Percentiles rank a stretch among this genome's conserved stretches.
Evolutionary conservation across 2,329 filamentous ascomycete genomes (phyloP).

Genomic region (Elsinoe ampelina): DNA sequence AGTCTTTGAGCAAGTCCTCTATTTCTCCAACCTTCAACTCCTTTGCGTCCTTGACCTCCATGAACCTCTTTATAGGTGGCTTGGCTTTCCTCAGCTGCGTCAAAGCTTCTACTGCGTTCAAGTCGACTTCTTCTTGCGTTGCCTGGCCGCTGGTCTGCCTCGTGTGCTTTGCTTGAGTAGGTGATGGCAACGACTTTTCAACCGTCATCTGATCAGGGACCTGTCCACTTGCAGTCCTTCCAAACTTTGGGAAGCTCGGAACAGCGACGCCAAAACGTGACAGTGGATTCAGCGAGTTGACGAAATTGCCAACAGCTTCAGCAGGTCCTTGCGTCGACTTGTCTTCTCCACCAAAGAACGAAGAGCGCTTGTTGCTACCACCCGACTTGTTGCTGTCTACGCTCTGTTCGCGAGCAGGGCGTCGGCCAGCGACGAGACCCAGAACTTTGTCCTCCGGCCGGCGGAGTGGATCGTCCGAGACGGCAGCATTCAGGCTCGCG

Average conservation of each 20-base stretch:
- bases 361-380: conserved; percentile 50
- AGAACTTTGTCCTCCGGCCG: conserved; percentile 50
- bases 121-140: conserved; percentile 18
- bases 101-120: conserved; percentile 35
- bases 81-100: conserved; percentile 37
- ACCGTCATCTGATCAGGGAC: conserved; percentile 5
- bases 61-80: conserved; percentile 39
- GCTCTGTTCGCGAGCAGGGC: conserved; percentile 59
- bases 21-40: conserved; percentile 41
- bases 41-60: conserved; percentile 37
- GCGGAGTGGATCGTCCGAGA: conserved; percentile 22
- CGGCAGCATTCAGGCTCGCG: neutral
- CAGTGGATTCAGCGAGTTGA: conserved; percentile 29
- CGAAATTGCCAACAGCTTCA: conserved; percentile 22
- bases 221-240: conserved; percentile 22
- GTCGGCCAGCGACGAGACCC: conserved; percentile 52
- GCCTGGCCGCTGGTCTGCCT: conserved; percentile 19
- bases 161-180: conserved; percentile 15
- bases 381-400: conserved; percentile 62
- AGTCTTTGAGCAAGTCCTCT: conserved; percentile 34
- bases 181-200: neutral
- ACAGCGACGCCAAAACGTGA: conserved; percentile 26
- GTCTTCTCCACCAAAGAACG: conserved; percentile 30
- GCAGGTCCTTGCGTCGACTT: conserved; percentile 16
- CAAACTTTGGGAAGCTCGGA: conserved; percentile 28